Base-by-base conservation (phyloP, 2,329 filamentous ascomycete species). In the Xylogone sp. region DNA sequence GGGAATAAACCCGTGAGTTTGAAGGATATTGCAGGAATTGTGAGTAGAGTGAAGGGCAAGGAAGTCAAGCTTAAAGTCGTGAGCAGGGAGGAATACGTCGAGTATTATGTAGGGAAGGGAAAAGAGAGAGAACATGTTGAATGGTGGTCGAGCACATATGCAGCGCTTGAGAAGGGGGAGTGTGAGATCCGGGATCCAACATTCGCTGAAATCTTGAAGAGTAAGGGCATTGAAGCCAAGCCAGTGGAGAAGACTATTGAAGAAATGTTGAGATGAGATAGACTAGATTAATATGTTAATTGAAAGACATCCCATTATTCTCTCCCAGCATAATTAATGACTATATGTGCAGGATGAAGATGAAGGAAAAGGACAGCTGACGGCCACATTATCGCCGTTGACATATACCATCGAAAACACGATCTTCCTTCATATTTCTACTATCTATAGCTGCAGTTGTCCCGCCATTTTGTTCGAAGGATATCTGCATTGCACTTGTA, bases 101-200 rank as follows among this genome's bases (percentile, higher is more conserved):
- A 53, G 34, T 49, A 52, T 49, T 62, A 56, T 55, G 53, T 55
- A 4, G 46, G 52, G 42, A 55, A 53, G 16, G 60, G 56, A 4
- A 48, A 43, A 22, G 53, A 59, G n/a, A 53, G 42, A 31, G 43
- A 19, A 9, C 43, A 42, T 42, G 50, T 62, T 13, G 56, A 62
- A 21, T 61, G 59, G 59, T 62, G 60, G 60, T 50, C 49, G 21
- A 54, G 46, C 18, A 60, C 50, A 6, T 61, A 61, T 53, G 49
- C 21, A 29, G 56, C 57, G 10, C 48, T 62, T 45, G 46, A 54
- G 45, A 54, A 46, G 19, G 52, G 55, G 4, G 60, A 62, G 52
- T 58, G 57, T 34, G 43, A 52, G 42, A 56, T 61, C 48, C 42
- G 51, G 44, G 59, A 61, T 53, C n/a, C 18, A 21, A 62, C 59